Base-by-base conservation (phyloP, 768 basidiomycete genomes). In the Tylopilus rubrobrunneus region DNA sequence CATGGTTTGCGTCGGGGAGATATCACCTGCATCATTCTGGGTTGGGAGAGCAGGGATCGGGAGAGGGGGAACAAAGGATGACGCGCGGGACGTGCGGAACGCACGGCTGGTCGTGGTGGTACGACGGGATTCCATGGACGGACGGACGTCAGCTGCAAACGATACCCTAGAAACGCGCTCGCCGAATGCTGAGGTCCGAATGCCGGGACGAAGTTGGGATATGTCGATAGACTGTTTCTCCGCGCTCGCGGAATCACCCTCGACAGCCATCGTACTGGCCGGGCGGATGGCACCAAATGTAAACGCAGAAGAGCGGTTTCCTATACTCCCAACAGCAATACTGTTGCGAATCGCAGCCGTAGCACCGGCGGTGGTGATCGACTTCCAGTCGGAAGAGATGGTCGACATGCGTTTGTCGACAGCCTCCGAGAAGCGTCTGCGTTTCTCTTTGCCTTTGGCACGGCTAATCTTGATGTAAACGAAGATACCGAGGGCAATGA, bases 331-430 rank as follows among this genome's bases (percentile, higher is more conserved):
- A 34, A 78, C 70, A 5, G 84, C 84, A 28, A 89, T 83, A 41
- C 81, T 84, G 59, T 76, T 78, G 55, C 89, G 81, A 58, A 92
- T 85, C 11, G 87, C 90, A 33, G 84, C 87, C 21, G 76, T 74
- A 1, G 89, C 90, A 45, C 87, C 89, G 5, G 80, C 84, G 6
- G 76, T 73, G 8, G 85, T 81, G 60, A 90, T 83, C 42, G 78
- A 76, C 67, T 85, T 86, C 89, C 89, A 92, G 63, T 90, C 86
- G 19, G 78, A 72, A 7, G 83, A 85, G 59, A 91, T 88, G 46
- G 85, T 87, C 2, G 83, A 86, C 89, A 92, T 91, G 67, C 89
- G 86, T 68, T 82, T 83, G 73, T 92, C 89, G 67, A 92, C 68
- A 10, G 75, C 79, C 65, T 84, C 77, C 39, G 78, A 82, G 76